phyloP scores from a whole-genome alignment of 2,329 filamentous ascomycete genomes.

The Leptographium lundbergii region DNA sequence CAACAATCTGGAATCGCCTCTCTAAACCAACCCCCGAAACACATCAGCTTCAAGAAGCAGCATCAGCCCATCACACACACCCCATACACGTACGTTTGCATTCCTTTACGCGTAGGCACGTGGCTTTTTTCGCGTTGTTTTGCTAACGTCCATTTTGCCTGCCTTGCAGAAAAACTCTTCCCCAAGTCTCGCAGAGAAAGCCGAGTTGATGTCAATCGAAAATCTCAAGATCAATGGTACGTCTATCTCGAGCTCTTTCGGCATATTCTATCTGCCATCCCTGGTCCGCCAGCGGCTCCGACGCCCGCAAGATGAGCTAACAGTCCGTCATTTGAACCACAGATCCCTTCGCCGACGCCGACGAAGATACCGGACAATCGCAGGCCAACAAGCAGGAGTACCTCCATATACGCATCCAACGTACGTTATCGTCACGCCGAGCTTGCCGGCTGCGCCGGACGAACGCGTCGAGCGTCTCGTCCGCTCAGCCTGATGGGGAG shows the following conservation, averaged over 20 bases:
- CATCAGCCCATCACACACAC: background rate
- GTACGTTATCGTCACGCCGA: slow-evolving; percentile 33
- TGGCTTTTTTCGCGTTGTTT: background rate
- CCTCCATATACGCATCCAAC: slow-evolving; percentile 99
- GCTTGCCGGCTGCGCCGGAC: background rate
- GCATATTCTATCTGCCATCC: background rate
- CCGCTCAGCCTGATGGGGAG: background rate
- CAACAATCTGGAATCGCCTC: slow-evolving; percentile 2
- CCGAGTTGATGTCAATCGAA: slow-evolving; percentile 74
- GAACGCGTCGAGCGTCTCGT: background rate
- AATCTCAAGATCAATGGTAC: slow-evolving; percentile 92
- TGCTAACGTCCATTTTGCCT: background rate
- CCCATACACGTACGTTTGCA: background rate
- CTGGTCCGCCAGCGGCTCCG: background rate
- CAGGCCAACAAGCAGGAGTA: slow-evolving; percentile 76
- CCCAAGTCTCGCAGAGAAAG: slow-evolving; percentile 11
- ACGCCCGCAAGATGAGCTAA: background rate
- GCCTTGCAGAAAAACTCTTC: slow-evolving; percentile 7
- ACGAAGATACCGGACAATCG: slow-evolving; percentile 91
- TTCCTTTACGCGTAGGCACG: background rate
- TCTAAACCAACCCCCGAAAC: background rate
- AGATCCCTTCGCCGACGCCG: slow-evolving; percentile 99
- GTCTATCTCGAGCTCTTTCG: slow-evolving; percentile 21
- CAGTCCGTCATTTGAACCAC: background rate
- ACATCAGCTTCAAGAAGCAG: background rate